Evolutionary conservation across 139 green algal species (phyloP), one percentile per base, ranked within the genome.

Genomic region (Desmodesmus armatus): DNA sequence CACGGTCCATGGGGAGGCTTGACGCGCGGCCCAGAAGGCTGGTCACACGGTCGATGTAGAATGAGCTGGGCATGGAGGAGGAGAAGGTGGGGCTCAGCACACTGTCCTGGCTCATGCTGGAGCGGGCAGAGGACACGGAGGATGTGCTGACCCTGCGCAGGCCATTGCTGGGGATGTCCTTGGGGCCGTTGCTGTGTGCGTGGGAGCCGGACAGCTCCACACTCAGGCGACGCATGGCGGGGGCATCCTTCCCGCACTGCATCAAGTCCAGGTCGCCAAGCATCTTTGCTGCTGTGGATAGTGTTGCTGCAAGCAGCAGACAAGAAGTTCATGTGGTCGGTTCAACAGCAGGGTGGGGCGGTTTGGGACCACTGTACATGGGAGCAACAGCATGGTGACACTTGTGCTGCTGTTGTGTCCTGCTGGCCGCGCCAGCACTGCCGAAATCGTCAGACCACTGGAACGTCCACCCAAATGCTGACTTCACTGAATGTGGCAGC

Each of bases 71-170:
- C 66, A 74, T 49, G 17, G 66, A 74, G 35, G 66, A 74, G 5
- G 15, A 31, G 66, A 74, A 74, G 15, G 66, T 74, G 7, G 66
- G 66, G 66, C 66, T 74, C n/a, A n/a, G n/a, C n/a, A n/a, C n/a
- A n/a, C n/a, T n/a, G n/a, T n/a, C n/a, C n/a, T n/a, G n/a, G 66
- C 66, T 44, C 35, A 74, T 35, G 31, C 21, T 21, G 35, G 35
- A 49, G 66, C 33, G 29, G 35, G 66, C 44, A n/a, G 66, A 49
- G 66, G 21, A 35, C 33, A 74, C 17, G 11, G 66, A 74, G 2
- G 66, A 74, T 3, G 35, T 74, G 31, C 66, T 74, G 33, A 74
- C 17, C 33, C 66, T 33, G 21, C 66, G 33, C 66, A 74, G 66
- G 3, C 33, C 33, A 23, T 74, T 74, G n/a, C n/a, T n/a, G n/a